Evolutionary conservation across 331 rosid genomes (phyloP), one percentile per base, ranked within the genome.

Genomic region (Prunus yedoensis): DNA sequence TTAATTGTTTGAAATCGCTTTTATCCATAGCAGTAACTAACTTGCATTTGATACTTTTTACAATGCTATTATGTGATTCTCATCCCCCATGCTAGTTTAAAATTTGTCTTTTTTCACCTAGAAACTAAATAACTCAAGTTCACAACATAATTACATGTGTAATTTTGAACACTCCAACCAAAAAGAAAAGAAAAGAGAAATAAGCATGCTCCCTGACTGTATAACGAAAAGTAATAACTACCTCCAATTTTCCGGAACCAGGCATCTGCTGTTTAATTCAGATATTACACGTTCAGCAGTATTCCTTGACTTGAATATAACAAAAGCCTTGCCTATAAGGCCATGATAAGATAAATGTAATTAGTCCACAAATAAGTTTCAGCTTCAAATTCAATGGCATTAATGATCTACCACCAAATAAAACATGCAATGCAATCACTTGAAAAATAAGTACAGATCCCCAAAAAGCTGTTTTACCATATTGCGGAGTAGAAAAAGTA

Each of bases 231-330:
- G 27, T 21, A 70, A 78, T 66, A 43, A 57, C 28, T 70, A 89
- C 97, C 97, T 91, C 68, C 90, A 90, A 57, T 83, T 85, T 35
- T 58, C 84, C 43, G 85, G 85, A 67, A 80, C 59, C 70, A 91
- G 89, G 80, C 88, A 85, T 83, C 78, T 79, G 51, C 49, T 76
- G 7, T 38, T 71, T 73, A 86, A 80, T 80, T 77, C 54, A 6
- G 15, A 59, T 67, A 88, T 30, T 30, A 91, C 89, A 64, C 51
- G 21, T 16, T 77, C 83, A 17, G 93, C 93, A 62, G 82, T 90
- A 27, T 30, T 61, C 68, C 76, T 79, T 62, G 88, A 78, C 82
- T 78, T 80, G 83, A 91, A 91, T 78, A 91, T 82, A 30, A 87
- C 87, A 77, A 89, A 77, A 50, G 97, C 97, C 74, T 82, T 82